These are phyloP conservation scores for Eremochloa ophiuroides DNA, from an alignment of 176 grass and related monocot genomes.

Conservation along the genomic window DNA sequence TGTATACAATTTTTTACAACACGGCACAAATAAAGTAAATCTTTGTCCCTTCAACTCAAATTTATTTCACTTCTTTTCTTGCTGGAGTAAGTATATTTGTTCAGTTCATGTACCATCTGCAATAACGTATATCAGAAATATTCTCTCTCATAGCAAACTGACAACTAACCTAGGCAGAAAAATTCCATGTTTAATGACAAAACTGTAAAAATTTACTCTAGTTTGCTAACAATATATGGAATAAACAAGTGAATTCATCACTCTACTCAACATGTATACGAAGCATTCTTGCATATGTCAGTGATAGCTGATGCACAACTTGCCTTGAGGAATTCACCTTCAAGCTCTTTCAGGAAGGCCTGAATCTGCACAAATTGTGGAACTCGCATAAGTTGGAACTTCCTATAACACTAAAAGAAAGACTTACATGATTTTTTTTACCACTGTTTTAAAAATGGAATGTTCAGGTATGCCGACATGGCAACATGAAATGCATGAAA, in stretches of 20 bases:
- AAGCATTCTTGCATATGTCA: background rate
- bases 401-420: background rate
- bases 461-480: background rate
- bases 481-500: background rate
- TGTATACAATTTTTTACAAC: background rate
- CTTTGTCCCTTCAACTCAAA: background rate
- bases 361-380: slow-evolving; percentile 54
- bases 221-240: background rate
- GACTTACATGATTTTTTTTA: background rate
- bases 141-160: background rate
- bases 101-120: background rate
- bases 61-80: background rate
- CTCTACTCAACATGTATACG: background rate
- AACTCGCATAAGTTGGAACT: background rate
- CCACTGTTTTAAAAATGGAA: background rate
- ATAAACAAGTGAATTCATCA: background rate
- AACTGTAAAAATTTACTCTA: background rate
- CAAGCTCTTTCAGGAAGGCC: slow-evolving; percentile 74
- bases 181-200: background rate
- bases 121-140: background rate
- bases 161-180: background rate
- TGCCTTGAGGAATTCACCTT: slow-evolving; percentile 96
- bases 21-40: background rate
- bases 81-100: background rate
- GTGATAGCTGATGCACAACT: background rate